These are phyloP conservation scores for Crepidotus variabilis DNA, from an alignment of 768 basidiomycete species.

Conservation along the genomic window DNA sequence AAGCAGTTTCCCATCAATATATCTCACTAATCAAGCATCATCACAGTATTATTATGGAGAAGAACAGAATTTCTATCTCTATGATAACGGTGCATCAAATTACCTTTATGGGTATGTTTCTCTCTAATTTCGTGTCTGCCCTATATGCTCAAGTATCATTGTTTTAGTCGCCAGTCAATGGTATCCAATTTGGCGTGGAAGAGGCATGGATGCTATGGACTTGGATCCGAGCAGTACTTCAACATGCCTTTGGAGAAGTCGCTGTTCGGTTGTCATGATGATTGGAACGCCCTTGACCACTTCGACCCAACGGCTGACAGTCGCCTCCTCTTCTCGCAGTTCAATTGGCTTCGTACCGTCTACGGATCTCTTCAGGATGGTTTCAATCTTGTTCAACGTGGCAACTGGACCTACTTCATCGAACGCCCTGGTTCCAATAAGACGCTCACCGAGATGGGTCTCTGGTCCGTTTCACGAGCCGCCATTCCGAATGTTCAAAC, in stretches of 20 bases:
- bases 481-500: slow-evolving; percentile 57
- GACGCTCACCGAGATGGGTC: slow-evolving; percentile 80
- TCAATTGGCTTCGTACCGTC: slow-evolving; percentile 61
- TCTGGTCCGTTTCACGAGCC: slow-evolving; percentile 78
- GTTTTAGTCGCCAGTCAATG: slow-evolving; percentile 86
- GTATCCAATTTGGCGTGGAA: slow-evolving; percentile 82
- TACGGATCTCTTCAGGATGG: slow-evolving; percentile 85
- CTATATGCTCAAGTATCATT: not conserved
- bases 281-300: slow-evolving; percentile 92
- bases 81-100: slow-evolving; percentile 85
- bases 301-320: slow-evolving; percentile 87
- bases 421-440: slow-evolving; percentile 81
- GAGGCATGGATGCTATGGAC: slow-evolving; percentile 86
- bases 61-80: slow-evolving; percentile 87
- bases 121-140: not conserved
- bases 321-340: slow-evolving; percentile 70
- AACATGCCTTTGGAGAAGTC: slow-evolving; percentile 85
- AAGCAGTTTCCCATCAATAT: not conserved
- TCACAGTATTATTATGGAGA: slow-evolving; percentile 81
- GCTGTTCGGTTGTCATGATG: slow-evolving; percentile 79
- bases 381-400: slow-evolving; percentile 75
- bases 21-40: not conserved
- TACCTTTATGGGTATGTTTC: slow-evolving; percentile 78
- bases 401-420: slow-evolving; percentile 81
- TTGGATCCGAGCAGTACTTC: slow-evolving; percentile 91